Evolutionary conservation across 1,139 yeast genomes (phyloP), one percentile per base, ranked within the genome.

Genomic region (Magnusiomyces ingens): DNA sequence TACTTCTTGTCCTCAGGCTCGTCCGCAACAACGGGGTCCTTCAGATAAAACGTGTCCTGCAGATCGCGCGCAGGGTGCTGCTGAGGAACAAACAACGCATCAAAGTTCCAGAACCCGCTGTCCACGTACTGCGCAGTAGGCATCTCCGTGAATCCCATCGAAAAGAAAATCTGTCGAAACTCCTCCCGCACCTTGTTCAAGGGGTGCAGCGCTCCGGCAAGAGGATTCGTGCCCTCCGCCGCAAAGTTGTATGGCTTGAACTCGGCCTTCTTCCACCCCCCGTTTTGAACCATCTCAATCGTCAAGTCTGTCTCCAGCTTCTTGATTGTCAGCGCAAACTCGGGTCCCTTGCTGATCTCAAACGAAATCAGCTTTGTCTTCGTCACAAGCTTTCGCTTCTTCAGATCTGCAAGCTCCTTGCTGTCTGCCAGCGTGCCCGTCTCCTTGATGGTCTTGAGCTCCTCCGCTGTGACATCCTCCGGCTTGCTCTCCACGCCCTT

Each of bases 41-140:
- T 91, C 73, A 94, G 79, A 74, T 93, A 93, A 76, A 93, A 93
- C 55, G 99, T 93, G 72, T 93, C 99, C 74, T 93, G 99, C 69
- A 93, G 78, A 70, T 93, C 99, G 77, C 99, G 86, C 49, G 99
- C 99, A 36, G 99, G 99, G 75, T 93, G 99, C 75, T 93, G 98
- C 76, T 93, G 99, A 55, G 99, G 99, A 53, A 93, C 99, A 67
- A 76, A 93, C 65, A 93, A 78, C 2, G 99, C 81, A 71, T 93
- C 99, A 68, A 93, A 93, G 74, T 94, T 93, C 99, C 99, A 93
- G 82, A 94, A 93, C 11, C 99, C 98, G 29, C 95, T 80, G 68
- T 93, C 99, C 54, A 94, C 99, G 69, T 90, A 93, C 72, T 91
- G 96, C 70, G 91, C 91, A 19, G 99, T 85, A 57, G 99, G 97